Percentiles rank a stretch among this genome's conserved stretches.
Evolutionary conservation across 2,329 filamentous ascomycete genomes (phyloP).

Genomic region (Lecanicillium sp.): DNA sequence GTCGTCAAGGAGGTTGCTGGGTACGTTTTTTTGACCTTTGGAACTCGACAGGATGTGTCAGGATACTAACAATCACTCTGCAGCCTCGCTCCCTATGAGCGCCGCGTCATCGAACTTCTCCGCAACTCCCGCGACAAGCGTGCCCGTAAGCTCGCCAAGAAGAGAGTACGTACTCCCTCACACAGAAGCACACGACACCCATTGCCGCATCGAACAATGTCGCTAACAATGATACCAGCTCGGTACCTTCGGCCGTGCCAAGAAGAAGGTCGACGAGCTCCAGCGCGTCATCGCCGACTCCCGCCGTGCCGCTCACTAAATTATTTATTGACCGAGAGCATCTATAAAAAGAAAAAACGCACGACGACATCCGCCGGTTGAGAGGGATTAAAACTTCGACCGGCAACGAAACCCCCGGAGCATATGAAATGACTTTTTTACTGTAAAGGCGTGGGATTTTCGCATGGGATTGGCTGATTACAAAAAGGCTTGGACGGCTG

Average conservation of each 20-base stretch:
- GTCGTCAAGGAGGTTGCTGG: slow-evolving; percentile 98
- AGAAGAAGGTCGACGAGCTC: slow-evolving; percentile 99
- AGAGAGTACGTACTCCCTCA: slow-evolving; percentile 63
- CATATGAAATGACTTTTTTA: slow-evolving; percentile 12
- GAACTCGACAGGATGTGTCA: background rate
- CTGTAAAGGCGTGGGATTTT: slow-evolving; percentile 13
- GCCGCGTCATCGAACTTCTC: slow-evolving; percentile 97
- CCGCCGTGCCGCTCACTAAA: slow-evolving; percentile 61
- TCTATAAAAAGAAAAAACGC: background rate
- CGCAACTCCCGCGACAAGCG: slow-evolving; percentile 99
- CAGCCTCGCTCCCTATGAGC: slow-evolving; percentile 90
- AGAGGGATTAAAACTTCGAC: background rate
- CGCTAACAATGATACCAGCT: slow-evolving; percentile 51
- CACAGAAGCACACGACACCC: too few relatives aligned
- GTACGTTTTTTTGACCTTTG: slow-evolving; percentile 45
- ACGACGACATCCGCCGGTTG: background rate
- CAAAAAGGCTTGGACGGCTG: slow-evolving; percentile 3
- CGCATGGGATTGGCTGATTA: slow-evolving; percentile 8
- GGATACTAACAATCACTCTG: slow-evolving; percentile 23
- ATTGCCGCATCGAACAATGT: too few relatives aligned
- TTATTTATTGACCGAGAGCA: slow-evolving; percentile 1
- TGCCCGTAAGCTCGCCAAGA: slow-evolving; percentile 98
- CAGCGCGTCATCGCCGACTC: slow-evolving; percentile 96
- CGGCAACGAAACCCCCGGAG: slow-evolving; percentile 1
- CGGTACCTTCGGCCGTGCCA: slow-evolving; percentile 96